These are phyloP conservation scores for Mucor sp. DNA, from an alignment of 371 early-diverging fungal species.

Conservation along the genomic window DNA sequence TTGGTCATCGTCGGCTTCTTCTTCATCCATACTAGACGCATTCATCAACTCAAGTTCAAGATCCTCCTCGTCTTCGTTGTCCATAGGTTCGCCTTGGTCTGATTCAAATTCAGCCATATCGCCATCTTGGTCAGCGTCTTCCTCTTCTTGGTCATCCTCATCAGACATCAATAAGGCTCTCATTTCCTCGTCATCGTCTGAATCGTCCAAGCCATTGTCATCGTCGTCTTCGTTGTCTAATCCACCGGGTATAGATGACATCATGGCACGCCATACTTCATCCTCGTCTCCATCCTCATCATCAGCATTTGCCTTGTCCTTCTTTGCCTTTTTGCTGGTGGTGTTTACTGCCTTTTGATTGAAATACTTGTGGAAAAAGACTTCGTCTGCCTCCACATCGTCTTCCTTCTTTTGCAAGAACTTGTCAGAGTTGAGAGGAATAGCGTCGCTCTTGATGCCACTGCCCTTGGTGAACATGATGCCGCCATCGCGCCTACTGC, in stretches of 20 bases:
- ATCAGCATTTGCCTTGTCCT: slow-evolving; percentile 42
- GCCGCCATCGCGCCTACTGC: slow-evolving; percentile 50
- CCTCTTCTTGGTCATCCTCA: slow-evolving; percentile 36
- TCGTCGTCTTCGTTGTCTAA: slow-evolving; percentile 51
- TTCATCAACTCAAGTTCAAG: slow-evolving; percentile 37
- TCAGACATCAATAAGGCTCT: slow-evolving; percentile 43
- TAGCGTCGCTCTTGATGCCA: slow-evolving; percentile 28
- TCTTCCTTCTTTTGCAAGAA: slow-evolving; percentile 61
- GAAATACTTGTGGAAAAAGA: slow-evolving; percentile 88
- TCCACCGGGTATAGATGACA: slow-evolving; percentile 69
- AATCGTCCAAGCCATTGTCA: slow-evolving; percentile 42
- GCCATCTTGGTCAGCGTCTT: slow-evolving; percentile 36
- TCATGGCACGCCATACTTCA: slow-evolving; percentile 75
- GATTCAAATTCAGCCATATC: slow-evolving; percentile 37
- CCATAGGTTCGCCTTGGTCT: slow-evolving; percentile 51
- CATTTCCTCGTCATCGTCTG: slow-evolving; percentile 61
- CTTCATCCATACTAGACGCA: slow-evolving; percentile 33
- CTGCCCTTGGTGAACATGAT: slow-evolving; percentile 45
- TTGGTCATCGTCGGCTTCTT: slow-evolving; percentile 32
- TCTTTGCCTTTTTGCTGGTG: slow-evolving; percentile 27
- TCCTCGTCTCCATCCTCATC: slow-evolving; percentile 61
- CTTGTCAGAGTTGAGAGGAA: slow-evolving; percentile 61
- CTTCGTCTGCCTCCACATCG: slow-evolving; percentile 67
- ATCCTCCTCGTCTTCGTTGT: slow-evolving; percentile 37
- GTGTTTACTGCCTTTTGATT: slow-evolving; percentile 50